Percentiles rank a stretch among this genome's conserved stretches.
These are phyloP conservation scores for Salix arbutifolia DNA, from an alignment of 345 rosid genomes.

Conservation along the genomic window DNA sequence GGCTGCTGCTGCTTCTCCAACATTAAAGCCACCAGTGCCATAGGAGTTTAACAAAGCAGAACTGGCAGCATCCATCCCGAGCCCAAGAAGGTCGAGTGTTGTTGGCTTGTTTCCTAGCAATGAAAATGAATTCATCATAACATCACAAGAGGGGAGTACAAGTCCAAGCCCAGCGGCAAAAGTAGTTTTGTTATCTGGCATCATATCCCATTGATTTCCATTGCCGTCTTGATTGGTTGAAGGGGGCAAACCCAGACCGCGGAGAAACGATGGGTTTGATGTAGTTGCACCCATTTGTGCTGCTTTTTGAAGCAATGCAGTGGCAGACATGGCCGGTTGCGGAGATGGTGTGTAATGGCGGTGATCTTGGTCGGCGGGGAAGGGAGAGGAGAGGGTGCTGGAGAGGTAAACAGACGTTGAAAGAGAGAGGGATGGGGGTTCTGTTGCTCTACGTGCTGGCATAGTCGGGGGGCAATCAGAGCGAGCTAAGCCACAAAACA, in stretches of 20 bases:
- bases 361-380: slow-evolving; percentile 29
- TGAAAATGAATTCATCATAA: slow-evolving; percentile 37
- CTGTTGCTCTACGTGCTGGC: slow-evolving; percentile 34
- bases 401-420: slow-evolving; percentile 51
- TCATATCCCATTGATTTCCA: slow-evolving; percentile 23
- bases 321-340: slow-evolving; percentile 83
- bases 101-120: slow-evolving; percentile 47
- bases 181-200: slow-evolving; percentile 19
- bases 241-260: slow-evolving; percentile 45
- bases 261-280: slow-evolving; percentile 44
- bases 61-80: slow-evolving; percentile 40
- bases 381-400: slow-evolving; percentile 40
- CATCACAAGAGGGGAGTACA: slow-evolving; percentile 31
- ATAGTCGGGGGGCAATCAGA: slow-evolving; percentile 21
- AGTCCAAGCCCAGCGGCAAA: slow-evolving; percentile 37
- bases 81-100: slow-evolving; percentile 65
- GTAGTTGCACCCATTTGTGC: slow-evolving; percentile 84
- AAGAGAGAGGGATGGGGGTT: slow-evolving; percentile 70
- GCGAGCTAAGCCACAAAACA: slow-evolving; percentile 18
- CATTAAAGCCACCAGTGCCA: slow-evolving; percentile 33
- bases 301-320: slow-evolving; percentile 93
- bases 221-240: slow-evolving; percentile 21
- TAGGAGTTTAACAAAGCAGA: slow-evolving; percentile 52
- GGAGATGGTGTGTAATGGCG: slow-evolving; percentile 32
- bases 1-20: slow-evolving; percentile 22